These are phyloP conservation scores for Primulina tabacum DNA, from an alignment of 257 asterid genomes.

Conservation along the genomic window DNA sequence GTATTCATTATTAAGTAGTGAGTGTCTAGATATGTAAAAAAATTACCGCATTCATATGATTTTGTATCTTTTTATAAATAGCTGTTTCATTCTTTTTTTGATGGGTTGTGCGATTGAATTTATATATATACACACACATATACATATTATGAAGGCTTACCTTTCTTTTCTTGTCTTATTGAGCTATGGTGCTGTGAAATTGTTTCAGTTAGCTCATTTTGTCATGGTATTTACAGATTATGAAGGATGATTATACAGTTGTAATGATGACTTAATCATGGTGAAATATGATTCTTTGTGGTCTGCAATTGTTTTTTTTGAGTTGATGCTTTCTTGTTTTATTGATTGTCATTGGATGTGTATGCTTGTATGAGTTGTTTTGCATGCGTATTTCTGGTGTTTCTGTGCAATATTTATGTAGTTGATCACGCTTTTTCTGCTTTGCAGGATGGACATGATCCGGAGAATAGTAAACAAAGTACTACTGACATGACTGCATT, in stretches of 20 bases:
- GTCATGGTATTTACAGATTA: background rate
- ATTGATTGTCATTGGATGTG: conserved; percentile 4
- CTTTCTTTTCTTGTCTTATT: conserved; percentile 7
- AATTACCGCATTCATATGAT: background rate
- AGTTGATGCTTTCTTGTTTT: background rate
- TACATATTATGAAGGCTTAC: too few species aligned
- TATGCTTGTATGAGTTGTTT: conserved; percentile 3
- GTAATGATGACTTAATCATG: conserved; percentile 3
- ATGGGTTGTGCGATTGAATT: too few species aligned
- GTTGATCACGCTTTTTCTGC: background rate
- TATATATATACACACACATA: too few species aligned
- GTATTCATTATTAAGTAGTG: background rate
- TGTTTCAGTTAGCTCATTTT: background rate
- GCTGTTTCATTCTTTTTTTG: background rate
- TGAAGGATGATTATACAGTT: conserved; percentile 2
- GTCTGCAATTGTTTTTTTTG: background rate
- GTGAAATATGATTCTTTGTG: conserved; percentile 2
- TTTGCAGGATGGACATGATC: conserved; percentile 82
- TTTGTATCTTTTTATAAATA: too few species aligned
- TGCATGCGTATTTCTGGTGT: background rate
- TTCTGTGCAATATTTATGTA: background rate
- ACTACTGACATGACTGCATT: conserved; percentile 88
- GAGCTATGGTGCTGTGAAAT: background rate
- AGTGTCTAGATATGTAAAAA: background rate
- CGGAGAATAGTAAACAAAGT: conserved; percentile 59